Evolutionary conservation across 768 basidiomycete genomes (phyloP).

Genomic region (Epithele typhae): DNA sequence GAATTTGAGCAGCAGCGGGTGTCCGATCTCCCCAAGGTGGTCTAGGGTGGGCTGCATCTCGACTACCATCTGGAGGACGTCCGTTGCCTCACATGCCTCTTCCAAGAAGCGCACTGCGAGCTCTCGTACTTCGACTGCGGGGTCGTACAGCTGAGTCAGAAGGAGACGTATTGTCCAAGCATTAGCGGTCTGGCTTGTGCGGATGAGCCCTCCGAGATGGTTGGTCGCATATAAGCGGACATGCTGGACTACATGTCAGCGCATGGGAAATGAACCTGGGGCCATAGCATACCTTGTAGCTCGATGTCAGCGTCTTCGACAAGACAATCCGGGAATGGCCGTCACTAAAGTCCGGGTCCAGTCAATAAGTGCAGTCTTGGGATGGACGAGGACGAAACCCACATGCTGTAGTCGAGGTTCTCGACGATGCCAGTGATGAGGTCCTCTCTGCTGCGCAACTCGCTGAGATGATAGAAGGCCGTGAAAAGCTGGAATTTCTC

Average conservation of each 20-base stretch:
- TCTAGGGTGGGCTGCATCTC: conserved; percentile 94
- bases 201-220: conserved; percentile 80
- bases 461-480: conserved; percentile 91
- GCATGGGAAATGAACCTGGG: too few species aligned
- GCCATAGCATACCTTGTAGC: conserved; percentile 85
- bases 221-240: conserved; percentile 86
- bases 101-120: conserved; percentile 86
- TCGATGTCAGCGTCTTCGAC: conserved; percentile 92
- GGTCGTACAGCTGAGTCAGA: conserved; percentile 94
- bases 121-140: conserved; percentile 84
- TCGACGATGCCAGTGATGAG: conserved; percentile 88
- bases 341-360: conserved; percentile 65
- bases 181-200: conserved; percentile 56
- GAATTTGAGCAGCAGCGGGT: conserved; percentile 88
- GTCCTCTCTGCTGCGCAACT: conserved; percentile 87
- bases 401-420: conserved; percentile 89
- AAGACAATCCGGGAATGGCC: conserved; percentile 92
- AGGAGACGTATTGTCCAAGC: conserved; percentile 90
- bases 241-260: conserved; percentile 43
- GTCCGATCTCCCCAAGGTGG: conserved; percentile 90
- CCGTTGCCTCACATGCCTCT: conserved; percentile 82
- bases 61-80: conserved; percentile 84
- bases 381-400: too few species aligned
- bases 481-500: conserved; percentile 94
- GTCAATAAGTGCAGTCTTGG: too few species aligned